Conservation (phyloP, 345 rosid species). For the Lumnitzera racemosa region DNA sequence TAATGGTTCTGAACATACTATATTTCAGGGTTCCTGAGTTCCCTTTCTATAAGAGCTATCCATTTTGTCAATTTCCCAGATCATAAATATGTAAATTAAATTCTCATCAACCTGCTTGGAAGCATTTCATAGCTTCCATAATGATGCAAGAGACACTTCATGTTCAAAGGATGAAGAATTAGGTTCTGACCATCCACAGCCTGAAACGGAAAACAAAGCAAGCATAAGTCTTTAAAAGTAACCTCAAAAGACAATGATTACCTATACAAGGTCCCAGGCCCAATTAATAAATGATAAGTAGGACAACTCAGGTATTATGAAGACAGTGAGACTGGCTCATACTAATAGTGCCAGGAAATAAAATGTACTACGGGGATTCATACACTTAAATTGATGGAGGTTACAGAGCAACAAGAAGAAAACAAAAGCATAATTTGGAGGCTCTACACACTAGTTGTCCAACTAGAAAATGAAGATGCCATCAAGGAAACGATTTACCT, state of each 20-base stretch:
- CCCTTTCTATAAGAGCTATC: not conserved
- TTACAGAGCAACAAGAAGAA: no score
- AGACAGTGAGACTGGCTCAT: no score
- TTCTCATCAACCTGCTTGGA: conserved; percentile 46
- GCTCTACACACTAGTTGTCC: not conserved
- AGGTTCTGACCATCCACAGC: conserved; percentile 87
- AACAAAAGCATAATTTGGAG: no score
- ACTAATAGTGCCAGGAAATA: no score
- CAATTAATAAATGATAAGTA: no score
- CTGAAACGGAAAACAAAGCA: conserved; percentile 38
- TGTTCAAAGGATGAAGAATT: conserved; percentile 73
- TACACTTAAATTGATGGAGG: no score
- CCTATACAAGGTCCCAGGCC: not conserved
- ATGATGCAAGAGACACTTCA: conserved; percentile 86
- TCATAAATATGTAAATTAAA: not conserved
- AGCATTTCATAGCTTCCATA: conserved; percentile 74
- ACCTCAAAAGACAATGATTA: not conserved
- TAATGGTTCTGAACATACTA: no score
- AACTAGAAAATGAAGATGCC: not conserved
- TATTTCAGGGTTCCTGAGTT: no score
- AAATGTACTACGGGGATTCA: no score
- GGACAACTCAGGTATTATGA: no score
- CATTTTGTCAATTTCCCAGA: not conserved
- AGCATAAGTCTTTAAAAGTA: conserved; percentile 7
- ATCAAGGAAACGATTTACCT: conserved; percentile 38